Percentiles rank a stretch among this genome's conserved stretches.
Evolutionary conservation across 495 filamentous ascomycete genomes (phyloP).

Genomic region (Penicillium atrosanguineum): DNA sequence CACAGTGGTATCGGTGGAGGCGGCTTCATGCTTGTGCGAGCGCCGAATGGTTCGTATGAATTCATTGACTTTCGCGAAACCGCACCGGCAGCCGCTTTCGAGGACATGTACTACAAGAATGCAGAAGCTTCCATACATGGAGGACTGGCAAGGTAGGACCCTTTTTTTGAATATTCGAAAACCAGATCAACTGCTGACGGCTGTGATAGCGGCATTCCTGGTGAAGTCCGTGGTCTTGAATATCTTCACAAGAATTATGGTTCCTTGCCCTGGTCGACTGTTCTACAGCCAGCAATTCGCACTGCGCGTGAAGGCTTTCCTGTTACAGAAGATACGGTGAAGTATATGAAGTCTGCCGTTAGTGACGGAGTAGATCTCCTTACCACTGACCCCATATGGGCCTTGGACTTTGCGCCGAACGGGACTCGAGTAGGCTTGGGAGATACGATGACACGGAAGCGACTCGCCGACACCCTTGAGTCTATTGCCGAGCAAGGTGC

Average conservation of each 20-base stretch:
- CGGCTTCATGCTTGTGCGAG: constrained; percentile 79
- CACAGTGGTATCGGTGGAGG: constrained; percentile 86
- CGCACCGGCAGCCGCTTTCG: constrained; percentile 70
- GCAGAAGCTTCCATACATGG: constrained; percentile 46
- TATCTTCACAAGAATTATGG: constrained; percentile 74
- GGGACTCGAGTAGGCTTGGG: constrained; percentile 65
- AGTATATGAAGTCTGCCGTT: constrained; percentile 58
- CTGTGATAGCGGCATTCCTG: constrained; percentile 65
- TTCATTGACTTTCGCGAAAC: constrained; percentile 85
- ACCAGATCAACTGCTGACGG: not conserved
- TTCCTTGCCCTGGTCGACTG: constrained; percentile 61
- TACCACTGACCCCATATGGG: constrained; percentile 70
- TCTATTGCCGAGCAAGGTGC: constrained; percentile 66
- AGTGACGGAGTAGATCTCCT: constrained; percentile 57
- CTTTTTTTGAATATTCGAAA: rapidly evolving
- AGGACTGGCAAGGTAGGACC: constrained; percentile 60
- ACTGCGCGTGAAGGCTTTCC: constrained; percentile 74
- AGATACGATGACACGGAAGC: constrained; percentile 72
- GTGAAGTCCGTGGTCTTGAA: constrained; percentile 76
- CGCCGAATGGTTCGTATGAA: constrained; percentile 62
- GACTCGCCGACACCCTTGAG: constrained; percentile 77
- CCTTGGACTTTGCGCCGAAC: constrained; percentile 84
- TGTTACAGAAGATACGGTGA: constrained; percentile 65
- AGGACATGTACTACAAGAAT: constrained; percentile 76
- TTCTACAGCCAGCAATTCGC: constrained; percentile 70